Evolutionary conservation across 495 filamentous ascomycete species (phyloP).

Genomic region (Thozetella sp.): DNA sequence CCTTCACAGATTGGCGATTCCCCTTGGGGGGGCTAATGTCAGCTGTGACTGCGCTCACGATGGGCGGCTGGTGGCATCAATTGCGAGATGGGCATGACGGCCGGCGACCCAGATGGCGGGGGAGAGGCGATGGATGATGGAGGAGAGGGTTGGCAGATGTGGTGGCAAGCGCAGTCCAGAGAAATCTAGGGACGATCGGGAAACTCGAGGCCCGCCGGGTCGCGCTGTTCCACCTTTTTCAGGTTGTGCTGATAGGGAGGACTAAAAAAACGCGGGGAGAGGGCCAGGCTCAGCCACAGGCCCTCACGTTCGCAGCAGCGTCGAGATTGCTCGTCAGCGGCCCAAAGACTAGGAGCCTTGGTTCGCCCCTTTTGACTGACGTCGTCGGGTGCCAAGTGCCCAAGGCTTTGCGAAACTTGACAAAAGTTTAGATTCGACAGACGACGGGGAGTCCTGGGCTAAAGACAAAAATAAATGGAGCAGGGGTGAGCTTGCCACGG

Average conservation of each 20-base stretch:
- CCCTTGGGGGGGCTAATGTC: constrained; percentile 2
- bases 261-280: not conserved
- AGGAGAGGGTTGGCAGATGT: not conserved
- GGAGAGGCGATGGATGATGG: not conserved
- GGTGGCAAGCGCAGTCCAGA: not conserved
- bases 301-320: not conserved
- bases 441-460: too few relatives aligned
- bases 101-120: not conserved
- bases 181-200: not conserved
- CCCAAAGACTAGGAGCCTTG: too few relatives aligned
- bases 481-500: not conserved
- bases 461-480: not conserved
- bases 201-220: too few relatives aligned
- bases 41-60: constrained; percentile 1
- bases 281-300: not conserved
- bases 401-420: too few relatives aligned
- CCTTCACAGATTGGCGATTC: too few relatives aligned
- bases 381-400: too few relatives aligned
- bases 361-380: too few relatives aligned
- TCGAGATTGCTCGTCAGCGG: not conserved
- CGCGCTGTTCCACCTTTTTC: too few relatives aligned
- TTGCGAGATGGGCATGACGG: constrained; percentile 7
- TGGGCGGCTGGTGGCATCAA: not conserved
- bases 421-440: too few relatives aligned
- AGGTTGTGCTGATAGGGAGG: too few relatives aligned